A percentile compares a stretch with the other conserved stretches of the same genome.
These are phyloP conservation scores for Ophiosphaerella korrae DNA, from an alignment of 2,329 filamentous ascomycete genomes.

Conservation along the genomic window DNA sequence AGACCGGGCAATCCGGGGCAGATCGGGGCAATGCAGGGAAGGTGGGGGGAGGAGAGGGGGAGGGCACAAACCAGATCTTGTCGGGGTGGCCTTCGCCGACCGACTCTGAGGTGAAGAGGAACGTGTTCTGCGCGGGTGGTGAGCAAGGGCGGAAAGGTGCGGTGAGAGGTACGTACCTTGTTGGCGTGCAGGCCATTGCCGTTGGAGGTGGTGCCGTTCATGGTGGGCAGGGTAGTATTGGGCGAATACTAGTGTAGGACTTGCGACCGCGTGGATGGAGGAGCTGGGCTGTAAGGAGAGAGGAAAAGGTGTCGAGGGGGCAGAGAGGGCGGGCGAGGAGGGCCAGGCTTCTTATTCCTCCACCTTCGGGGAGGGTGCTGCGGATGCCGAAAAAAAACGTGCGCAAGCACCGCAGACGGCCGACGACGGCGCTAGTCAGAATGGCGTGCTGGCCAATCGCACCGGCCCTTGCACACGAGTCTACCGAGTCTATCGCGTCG, in stretches of 20 bases:
- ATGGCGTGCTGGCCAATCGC: constrained; percentile 1
- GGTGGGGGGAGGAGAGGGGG: background rate
- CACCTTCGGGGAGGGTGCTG: constrained; percentile 5
- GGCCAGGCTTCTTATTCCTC: constrained; percentile 7
- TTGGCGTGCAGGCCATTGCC: constrained; percentile 15
- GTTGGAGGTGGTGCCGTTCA: constrained; percentile 27
- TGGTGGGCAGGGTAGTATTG: background rate
- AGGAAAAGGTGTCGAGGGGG: constrained; percentile 20
- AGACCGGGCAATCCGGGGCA: background rate
- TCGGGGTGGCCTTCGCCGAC: constrained; percentile 73
- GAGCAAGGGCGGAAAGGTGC: constrained; percentile 9
- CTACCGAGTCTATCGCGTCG: no score
- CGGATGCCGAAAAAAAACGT: constrained; percentile 40
- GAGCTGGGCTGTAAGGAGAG: constrained; percentile 26
- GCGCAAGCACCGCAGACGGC: constrained; percentile 8
- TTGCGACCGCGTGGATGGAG: constrained; percentile 40
- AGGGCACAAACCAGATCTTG: constrained; percentile 75
- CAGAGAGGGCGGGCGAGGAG: constrained; percentile 31
- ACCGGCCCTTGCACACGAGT: no score
- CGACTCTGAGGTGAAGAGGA: constrained; percentile 59
- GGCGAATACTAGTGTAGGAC: constrained; percentile 43
- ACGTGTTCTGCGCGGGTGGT: constrained; percentile 40
- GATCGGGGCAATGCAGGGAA: background rate
- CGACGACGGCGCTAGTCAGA: constrained; percentile 3
- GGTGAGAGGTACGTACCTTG: constrained; percentile 29